These are phyloP conservation scores for Suillus sp. DNA, from an alignment of 768 basidiomycete species.

Conservation along the genomic window DNA sequence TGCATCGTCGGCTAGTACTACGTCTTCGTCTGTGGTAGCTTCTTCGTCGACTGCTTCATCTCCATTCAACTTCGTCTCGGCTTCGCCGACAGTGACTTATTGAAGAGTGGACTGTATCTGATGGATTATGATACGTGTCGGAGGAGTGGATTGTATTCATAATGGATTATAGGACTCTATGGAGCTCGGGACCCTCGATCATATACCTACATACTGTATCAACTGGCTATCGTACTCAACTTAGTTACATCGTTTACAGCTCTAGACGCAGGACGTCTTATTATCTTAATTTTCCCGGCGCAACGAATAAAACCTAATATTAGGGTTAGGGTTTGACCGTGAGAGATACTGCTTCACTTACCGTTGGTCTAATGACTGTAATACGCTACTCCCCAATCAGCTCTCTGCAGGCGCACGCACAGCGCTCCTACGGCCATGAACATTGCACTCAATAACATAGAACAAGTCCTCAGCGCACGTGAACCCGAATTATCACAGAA, in stretches of 20 bases:
- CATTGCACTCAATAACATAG: conserved; percentile 22
- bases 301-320: background rate
- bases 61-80: conserved; percentile 10
- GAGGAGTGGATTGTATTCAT: background rate
- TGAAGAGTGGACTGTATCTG: background rate
- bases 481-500: conserved; percentile 17
- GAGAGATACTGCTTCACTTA: too few species aligned
- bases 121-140: background rate
- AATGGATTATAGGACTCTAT: conserved; percentile 1
- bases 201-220: conserved; percentile 7
- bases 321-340: background rate
- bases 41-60: conserved; percentile 4
- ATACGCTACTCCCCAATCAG: background rate
- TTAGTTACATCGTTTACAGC: background rate
- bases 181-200: background rate
- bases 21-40: background rate
- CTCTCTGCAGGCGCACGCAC: background rate
- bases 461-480: conserved; percentile 19
- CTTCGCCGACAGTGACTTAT: background rate
- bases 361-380: too few species aligned
- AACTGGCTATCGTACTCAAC: background rate
- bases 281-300: background rate
- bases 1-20: background rate
- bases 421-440: conserved; percentile 11
- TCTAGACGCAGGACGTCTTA: conserved; percentile 5